Conservation (phyloP, 257 asterid genomes). For the Asclepias syriaca region DNA sequence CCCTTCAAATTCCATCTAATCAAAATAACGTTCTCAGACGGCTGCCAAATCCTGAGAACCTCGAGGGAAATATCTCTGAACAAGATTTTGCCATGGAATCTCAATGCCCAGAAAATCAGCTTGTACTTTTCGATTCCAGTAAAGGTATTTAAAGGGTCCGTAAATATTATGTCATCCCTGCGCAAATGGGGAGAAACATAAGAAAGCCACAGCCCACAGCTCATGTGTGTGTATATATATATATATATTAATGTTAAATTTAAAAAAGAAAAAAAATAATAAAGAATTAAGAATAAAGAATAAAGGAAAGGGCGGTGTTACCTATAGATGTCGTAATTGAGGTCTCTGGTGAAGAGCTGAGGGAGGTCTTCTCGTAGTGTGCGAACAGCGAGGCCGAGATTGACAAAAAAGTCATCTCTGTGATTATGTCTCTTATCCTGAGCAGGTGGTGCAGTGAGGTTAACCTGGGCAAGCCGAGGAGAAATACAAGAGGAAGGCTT, state of each 20-base stretch:
- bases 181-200: not conserved
- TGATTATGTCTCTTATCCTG: slow-evolving; percentile 41
- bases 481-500: slow-evolving; percentile 12
- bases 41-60: slow-evolving; percentile 81
- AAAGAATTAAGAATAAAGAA: too few relatives aligned
- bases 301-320: slow-evolving; percentile 3
- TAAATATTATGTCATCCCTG: slow-evolving; percentile 86
- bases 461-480: slow-evolving; percentile 38
- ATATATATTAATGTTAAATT: too few relatives aligned
- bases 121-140: slow-evolving; percentile 73
- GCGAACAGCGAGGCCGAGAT: slow-evolving; percentile 78
- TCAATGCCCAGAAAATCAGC: slow-evolving; percentile 79
- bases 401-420: slow-evolving; percentile 64
- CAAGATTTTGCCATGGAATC: slow-evolving; percentile 75
- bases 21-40: slow-evolving; percentile 63
- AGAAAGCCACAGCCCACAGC: not conserved
- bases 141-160: slow-evolving; percentile 74
- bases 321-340: slow-evolving; percentile 80
- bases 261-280: not conserved
- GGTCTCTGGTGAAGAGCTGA: slow-evolving; percentile 67
- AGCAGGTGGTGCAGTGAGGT: slow-evolving; percentile 27
- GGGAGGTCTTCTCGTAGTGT: slow-evolving; percentile 91
- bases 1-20: slow-evolving; percentile 73
- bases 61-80: slow-evolving; percentile 75
- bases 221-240: too few relatives aligned